Evolutionary conservation across 2,329 filamentous ascomycete genomes (phyloP), one percentile per base, ranked within the genome.

Genomic region (Fusarium sp.): DNA sequence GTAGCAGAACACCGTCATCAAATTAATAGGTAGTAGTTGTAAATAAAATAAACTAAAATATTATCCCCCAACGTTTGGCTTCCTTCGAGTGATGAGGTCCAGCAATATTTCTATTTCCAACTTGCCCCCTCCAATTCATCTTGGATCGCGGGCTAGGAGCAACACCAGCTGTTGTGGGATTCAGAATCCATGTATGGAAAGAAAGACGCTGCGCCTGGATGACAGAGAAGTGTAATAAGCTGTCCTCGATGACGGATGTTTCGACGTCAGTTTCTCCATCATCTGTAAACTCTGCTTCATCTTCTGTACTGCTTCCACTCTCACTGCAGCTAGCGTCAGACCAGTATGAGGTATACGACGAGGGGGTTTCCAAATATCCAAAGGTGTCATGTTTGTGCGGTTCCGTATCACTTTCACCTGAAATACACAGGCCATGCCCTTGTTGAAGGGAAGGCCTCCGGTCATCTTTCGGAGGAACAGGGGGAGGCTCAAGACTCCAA

Each of bases 161-260:
- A 14, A 26, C 20, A 28, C 13, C 41, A 35, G 5, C 20, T 17
- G 41, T 22, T 0, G n/a, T 47, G 4, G 55, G 55, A 14, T 45
- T 58, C 20, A 58, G 22, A n/a, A 58, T 42, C 55, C 55, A 58
- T 7, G 41, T 58, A 18, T 58, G 41, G 4, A 58, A 47, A n/a
- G 55, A 58, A 26, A 58, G 13, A 32, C 41, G 55, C 22, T 58
- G 55, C 2, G 30, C 55, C 41, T 58, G 26, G 13, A 58, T 35
- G 9, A 28, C 4, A 9, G 55, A 58, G 14, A 48, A 36, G 26
- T 26, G 41, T 12, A 26, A 14, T 6, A 47, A 22, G 15, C 24
- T 38, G 1, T 45, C 41, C 18, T 48, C 55, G 8, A 48, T 26
- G 8, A n/a, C 30, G 8, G 32, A 38, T 11, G n/a, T 7, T n/a